Conservation (phyloP, 306 rosid species). For the Cicer chorassanicum region DNA sequence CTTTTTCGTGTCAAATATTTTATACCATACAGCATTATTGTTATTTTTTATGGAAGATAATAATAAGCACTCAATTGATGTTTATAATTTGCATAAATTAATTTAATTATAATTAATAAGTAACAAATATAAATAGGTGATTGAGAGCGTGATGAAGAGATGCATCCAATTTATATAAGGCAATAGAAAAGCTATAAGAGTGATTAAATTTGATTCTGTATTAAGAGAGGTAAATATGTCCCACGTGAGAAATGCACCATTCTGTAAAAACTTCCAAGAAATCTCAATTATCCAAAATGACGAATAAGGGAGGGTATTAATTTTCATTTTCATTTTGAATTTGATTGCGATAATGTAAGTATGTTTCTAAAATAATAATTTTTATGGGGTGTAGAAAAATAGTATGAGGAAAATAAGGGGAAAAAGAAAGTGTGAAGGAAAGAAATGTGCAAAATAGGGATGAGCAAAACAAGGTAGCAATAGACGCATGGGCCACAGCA, state of each 20-base stretch:
- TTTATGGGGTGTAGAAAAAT: background rate
- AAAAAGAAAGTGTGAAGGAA: background rate
- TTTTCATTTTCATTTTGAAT: slow-evolving; percentile 17
- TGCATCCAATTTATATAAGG: background rate
- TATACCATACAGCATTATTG: background rate
- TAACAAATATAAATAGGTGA: background rate
- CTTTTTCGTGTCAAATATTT: slow-evolving; percentile 1
- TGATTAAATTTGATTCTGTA: slow-evolving; percentile 23
- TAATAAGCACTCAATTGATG: background rate
- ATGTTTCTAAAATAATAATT: slow-evolving; percentile 2
- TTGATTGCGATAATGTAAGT: background rate
- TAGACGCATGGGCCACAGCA: slow-evolving; percentile 59
- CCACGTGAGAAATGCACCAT: slow-evolving; percentile 29
- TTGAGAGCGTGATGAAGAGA: background rate
- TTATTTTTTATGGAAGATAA: background rate
- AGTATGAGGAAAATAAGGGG: background rate
- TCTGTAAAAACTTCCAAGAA: slow-evolving; percentile 8
- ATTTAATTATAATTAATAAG: background rate
- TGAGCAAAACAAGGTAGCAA: slow-evolving; percentile 45
- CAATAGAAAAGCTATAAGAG: background rate
- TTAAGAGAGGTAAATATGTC: background rate
- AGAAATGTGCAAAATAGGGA: background rate
- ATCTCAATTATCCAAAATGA: slow-evolving; percentile 32
- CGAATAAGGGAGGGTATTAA: background rate
- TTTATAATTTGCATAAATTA: background rate